Evolutionary conservation across 2,329 filamentous ascomycete genomes (phyloP), one percentile per base, ranked within the genome.

Genomic region (Sclerotinia trifoliorum): DNA sequence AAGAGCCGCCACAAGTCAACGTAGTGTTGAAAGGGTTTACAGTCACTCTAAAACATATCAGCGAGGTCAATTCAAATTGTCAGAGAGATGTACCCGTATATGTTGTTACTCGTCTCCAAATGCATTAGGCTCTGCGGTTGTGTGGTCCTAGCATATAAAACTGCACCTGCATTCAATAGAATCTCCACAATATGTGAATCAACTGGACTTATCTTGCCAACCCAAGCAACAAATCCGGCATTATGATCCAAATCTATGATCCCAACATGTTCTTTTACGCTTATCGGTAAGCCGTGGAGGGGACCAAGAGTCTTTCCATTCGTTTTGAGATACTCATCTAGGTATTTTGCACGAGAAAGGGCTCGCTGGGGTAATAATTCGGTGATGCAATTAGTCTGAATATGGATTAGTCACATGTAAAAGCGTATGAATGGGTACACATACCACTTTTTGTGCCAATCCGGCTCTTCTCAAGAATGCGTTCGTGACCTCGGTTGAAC

Each of bases 401-500:
- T 15, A 55, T 17, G 52, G 42, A 70, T 48, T 39, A 58, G 55
- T 26, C 26, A n/a, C n/a, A 1, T 29, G 11, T 19, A 21, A n/a
- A 8, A 11, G 26, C 17, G 15, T 26, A 26, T 48, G 19, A 7
- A 17, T 48, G 17, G 8, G 56, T 17, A 24, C 35, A 69, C 69
- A 24, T 70, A 82, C 80, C 60, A 84, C 77, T 72, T 80, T 81
- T 70, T 85, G 83, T 1, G 85, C 85, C 26, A 88, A 75, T 5
- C 76, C 84, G 35, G 86, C 86, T 52, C 86, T 78, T 56, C 83
- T 79, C 55, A 87, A 77, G 74, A 87, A 88, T 1, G 85, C 85
- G 44, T 79, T 81, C 3, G 80, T 81, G 11, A 87, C 82, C 21
- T 78, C 75, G 1, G 77, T 78, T 44, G 81, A 79, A 15, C 78